These are phyloP conservation scores for Coemansia reversa DNA, from an alignment of 192 early-diverging fungal genomes.

Conservation along the genomic window DNA sequence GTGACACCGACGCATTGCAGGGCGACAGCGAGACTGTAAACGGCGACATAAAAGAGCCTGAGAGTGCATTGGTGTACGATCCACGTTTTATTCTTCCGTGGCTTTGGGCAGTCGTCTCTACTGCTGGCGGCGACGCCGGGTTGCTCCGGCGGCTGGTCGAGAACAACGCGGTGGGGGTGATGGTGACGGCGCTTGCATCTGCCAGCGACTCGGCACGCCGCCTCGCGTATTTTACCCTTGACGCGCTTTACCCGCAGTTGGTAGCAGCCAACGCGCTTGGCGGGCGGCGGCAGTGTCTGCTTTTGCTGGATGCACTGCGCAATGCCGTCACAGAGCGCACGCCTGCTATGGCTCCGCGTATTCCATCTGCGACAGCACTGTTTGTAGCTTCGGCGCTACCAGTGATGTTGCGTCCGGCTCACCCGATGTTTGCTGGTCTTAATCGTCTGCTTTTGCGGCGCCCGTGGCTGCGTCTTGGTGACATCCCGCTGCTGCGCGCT, in stretches of 20 bases:
- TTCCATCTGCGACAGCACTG: conserved; percentile 33
- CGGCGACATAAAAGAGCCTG: neutral
- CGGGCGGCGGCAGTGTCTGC: conserved; percentile 27
- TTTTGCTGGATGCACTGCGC: conserved; percentile 45
- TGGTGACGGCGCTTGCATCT: conserved; percentile 42
- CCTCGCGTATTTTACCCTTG: conserved; percentile 43
- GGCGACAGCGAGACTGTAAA: neutral
- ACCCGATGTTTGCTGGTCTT: conserved; percentile 32
- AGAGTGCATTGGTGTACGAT: conserved; percentile 27
- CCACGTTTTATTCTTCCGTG: conserved; percentile 39
- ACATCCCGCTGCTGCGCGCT: conserved; percentile 34
- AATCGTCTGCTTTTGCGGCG: conserved; percentile 33
- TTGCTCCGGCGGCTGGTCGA: conserved; percentile 39
- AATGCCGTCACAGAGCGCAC: conserved; percentile 34
- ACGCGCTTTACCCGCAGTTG: conserved; percentile 23
- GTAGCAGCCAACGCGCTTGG: conserved; percentile 9
- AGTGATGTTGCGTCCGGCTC: conserved; percentile 40
- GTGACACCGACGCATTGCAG: conserved; percentile 6
- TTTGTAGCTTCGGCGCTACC: conserved; percentile 42
- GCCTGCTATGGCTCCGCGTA: conserved; percentile 16
- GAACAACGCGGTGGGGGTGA: conserved; percentile 30
- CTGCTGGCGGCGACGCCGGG: neutral
- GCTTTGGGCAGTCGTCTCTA: conserved; percentile 38
- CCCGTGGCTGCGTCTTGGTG: conserved; percentile 24
- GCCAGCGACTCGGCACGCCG: conserved; percentile 25